Evolutionary conservation across 139 green algal species (phyloP), one percentile per base, ranked within the genome.

Genomic region (Pleodorina starrii): DNA sequence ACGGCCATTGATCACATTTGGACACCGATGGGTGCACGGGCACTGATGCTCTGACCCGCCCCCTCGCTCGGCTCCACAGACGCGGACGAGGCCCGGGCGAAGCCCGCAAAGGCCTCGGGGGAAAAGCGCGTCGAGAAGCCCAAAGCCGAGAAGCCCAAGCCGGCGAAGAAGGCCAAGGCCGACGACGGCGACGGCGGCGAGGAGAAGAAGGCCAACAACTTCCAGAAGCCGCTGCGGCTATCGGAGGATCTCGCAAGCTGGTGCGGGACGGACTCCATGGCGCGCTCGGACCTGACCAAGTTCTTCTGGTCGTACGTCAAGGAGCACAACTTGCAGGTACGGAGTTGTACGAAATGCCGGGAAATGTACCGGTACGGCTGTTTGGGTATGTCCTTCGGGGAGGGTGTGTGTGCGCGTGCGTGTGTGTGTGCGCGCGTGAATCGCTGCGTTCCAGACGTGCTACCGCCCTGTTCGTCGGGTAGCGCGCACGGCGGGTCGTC

Each of bases 181-280:
- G 86, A 66, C 12, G 50, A 85, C 51, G 86, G 36, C 2, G 68
- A 80, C 6, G 69, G 43, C 43, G 81, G 44, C 35, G 83, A 89
- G 25, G 84, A 57, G 32, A 69, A 44, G 12, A 87, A 87, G n/a
- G 21, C 29, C 1, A 89, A 60, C 50, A 89, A 86, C 40, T 96
- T 96, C 84, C 91, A 60, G 12, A 95, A 95, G 88, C 74, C 85
- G 35, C 51, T 93, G 71, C 81, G 72, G 73, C 66, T 96, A n/a
- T 90, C 86, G 19, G 44, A 57, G 5, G 90, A 94, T 44, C 48
- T 97, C 74, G 87, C 90, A 4, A 92, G 86, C 43, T 95, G 92
- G 88, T 84, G 91, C 12, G 93, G 93, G 12, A 54, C 84, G 36
- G 57, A 74, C 17, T 57, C 63, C 25, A 93, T 94, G 71, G 90